Conservation (phyloP, 2,329 filamentous ascomycete genomes). For the Chaetomium sp. region DNA sequence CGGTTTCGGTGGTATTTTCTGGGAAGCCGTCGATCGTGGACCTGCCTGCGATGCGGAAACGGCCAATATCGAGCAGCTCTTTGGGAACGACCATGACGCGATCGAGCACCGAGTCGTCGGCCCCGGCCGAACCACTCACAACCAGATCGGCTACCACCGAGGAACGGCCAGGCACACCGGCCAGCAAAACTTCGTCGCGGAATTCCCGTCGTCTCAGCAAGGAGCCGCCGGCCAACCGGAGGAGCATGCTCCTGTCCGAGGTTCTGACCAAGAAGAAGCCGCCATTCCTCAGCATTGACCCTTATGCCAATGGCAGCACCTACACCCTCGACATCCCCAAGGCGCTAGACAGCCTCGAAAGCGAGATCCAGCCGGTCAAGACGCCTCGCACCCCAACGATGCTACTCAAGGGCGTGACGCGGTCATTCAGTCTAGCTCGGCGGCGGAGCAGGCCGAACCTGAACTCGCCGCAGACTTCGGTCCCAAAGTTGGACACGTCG, state of each 20-base stretch:
- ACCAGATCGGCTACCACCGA: slow-evolving; percentile 23
- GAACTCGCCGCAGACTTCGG: slow-evolving; percentile 32
- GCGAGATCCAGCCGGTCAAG: slow-evolving; percentile 43
- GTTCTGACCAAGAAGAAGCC: slow-evolving; percentile 44
- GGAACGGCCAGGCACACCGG: slow-evolving; percentile 30
- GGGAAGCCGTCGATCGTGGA: slow-evolving; percentile 62
- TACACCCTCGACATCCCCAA: slow-evolving; percentile 38
- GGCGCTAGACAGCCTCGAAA: slow-evolving; percentile 30
- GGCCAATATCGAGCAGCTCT: slow-evolving; percentile 49
- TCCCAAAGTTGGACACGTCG: slow-evolving; percentile 20
- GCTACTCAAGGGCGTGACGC: slow-evolving; percentile 52
- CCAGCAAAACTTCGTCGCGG: slow-evolving; percentile 31
- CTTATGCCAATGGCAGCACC: slow-evolving; percentile 49
- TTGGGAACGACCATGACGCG: slow-evolving; percentile 37
- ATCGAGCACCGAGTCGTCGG: slow-evolving; percentile 35
- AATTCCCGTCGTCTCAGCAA: slow-evolving; percentile 22
- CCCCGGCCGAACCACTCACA: slow-evolving; percentile 17
- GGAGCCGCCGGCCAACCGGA: slow-evolving; percentile 44
- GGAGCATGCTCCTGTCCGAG: slow-evolving; percentile 47
- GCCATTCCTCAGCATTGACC: slow-evolving; percentile 57
- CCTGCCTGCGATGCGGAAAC: slow-evolving; percentile 45
- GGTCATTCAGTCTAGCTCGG: slow-evolving; percentile 56
- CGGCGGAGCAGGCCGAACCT: slow-evolving; percentile 58
- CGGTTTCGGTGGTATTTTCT: slow-evolving; percentile 61
- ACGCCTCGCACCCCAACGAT: slow-evolving; percentile 45